phyloP scores from a whole-genome alignment of 768 basidiomycete species.

The Pholiota conissans region DNA sequence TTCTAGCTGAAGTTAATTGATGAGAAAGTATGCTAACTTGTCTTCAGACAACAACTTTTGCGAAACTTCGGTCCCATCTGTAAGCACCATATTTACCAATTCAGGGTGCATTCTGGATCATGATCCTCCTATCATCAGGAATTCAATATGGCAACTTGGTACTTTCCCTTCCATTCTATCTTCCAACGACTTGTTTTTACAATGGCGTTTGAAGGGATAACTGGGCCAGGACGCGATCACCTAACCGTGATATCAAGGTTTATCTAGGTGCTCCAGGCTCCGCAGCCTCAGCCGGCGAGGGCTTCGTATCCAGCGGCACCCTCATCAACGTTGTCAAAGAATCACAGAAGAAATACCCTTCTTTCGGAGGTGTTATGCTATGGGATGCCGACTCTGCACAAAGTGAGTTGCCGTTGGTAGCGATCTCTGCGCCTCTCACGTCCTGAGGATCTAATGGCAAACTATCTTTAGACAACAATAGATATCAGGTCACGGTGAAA shows the following conservation, averaged over 20 bases:
- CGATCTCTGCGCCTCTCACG: background rate
- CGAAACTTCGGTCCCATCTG: constrained; percentile 37
- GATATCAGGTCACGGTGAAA: constrained; percentile 62
- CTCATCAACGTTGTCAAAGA: constrained; percentile 41
- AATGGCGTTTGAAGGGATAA: constrained; percentile 39
- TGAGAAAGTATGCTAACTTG: no score
- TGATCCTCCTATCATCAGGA: constrained; percentile 27
- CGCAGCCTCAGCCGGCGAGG: constrained; percentile 48
- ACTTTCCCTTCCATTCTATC: constrained; percentile 6
- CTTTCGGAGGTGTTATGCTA: constrained; percentile 59
- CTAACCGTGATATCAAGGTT: constrained; percentile 58
- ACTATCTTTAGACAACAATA: constrained; percentile 47
- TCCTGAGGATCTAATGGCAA: background rate
- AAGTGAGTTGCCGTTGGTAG: constrained; percentile 30
- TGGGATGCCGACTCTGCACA: constrained; percentile 43
- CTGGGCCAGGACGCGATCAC: constrained; percentile 61
- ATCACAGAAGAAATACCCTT: constrained; percentile 51
- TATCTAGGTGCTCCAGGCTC: constrained; percentile 61
- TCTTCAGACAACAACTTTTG: constrained; percentile 60
- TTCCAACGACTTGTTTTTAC: background rate
- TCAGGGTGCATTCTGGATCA: constrained; percentile 15
- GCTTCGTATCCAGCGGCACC: constrained; percentile 48
- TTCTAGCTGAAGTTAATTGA: background rate
- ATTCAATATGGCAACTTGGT: constrained; percentile 55
- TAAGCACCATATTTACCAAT: constrained; percentile 20